Conservation (phyloP, 352 stramenopile species). For the Thraustochytrium striatum region DNA sequence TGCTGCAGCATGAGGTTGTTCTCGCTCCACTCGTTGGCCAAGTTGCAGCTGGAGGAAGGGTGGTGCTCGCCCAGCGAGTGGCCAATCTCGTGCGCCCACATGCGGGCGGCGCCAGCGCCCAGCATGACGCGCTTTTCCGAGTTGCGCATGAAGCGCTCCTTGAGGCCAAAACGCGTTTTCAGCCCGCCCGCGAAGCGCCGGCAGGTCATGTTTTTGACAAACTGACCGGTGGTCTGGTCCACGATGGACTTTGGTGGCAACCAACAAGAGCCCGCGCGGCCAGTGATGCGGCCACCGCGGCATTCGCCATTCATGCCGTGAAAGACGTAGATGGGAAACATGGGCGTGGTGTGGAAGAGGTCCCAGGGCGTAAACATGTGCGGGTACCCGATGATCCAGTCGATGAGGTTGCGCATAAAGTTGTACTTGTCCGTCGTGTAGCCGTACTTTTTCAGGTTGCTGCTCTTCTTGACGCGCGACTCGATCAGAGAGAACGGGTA, state of each 20-base stretch:
- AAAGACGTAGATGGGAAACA: slow-evolving; percentile 38
- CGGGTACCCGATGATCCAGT: slow-evolving; percentile 39
- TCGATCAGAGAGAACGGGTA: slow-evolving; percentile 4
- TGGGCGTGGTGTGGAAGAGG: slow-evolving; percentile 2
- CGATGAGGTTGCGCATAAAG: slow-evolving; percentile 31
- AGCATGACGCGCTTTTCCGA: background rate
- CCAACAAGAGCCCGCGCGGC: slow-evolving; percentile 14
- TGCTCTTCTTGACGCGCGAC: background rate
- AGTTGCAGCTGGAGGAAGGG: background rate
- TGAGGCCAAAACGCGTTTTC: background rate
- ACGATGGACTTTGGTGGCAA: slow-evolving; percentile 4
- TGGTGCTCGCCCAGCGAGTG: slow-evolving; percentile 33
- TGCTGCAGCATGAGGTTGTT: slow-evolving; percentile 36
- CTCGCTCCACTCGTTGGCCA: background rate
- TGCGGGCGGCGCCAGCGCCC: background rate
- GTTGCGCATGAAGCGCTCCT: background rate
- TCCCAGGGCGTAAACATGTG: slow-evolving; percentile 2
- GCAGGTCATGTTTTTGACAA: slow-evolving; percentile 5
- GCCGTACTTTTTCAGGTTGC: background rate
- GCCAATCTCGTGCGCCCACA: slow-evolving; percentile 26
- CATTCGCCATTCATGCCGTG: slow-evolving; percentile 36
- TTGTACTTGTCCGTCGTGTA: slow-evolving; percentile 15
- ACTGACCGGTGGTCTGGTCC: background rate
- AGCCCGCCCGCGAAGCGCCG: slow-evolving; percentile 9
- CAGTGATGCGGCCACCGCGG: background rate